Evolutionary conservation across 139 green algal genomes (phyloP).

Genomic region (Coelastrella sp.): DNA sequence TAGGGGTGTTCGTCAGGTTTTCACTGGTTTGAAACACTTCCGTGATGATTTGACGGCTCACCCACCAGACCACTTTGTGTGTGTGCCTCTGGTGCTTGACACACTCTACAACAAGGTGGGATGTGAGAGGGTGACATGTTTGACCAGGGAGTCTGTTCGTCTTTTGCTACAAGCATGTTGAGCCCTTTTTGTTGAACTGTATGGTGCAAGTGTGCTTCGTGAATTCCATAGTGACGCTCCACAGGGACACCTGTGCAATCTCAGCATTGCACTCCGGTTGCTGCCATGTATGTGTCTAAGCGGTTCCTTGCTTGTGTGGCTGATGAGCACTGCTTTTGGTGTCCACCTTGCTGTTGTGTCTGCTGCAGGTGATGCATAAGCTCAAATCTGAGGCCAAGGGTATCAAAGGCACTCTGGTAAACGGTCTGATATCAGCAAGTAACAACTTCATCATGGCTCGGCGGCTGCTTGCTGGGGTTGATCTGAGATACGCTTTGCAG

Average conservation of each 20-base stretch:
- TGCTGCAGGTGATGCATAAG: conserved; percentile 69
- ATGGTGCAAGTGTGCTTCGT: no score
- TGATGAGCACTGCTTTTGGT: neutral
- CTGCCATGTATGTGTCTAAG: neutral
- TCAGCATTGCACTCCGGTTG: no score
- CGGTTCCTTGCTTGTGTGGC: neutral
- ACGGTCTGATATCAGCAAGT: conserved; percentile 68
- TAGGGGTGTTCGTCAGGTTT: conserved; percentile 64
- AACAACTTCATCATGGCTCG: conserved; percentile 40
- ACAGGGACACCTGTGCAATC: no score
- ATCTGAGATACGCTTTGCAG: conserved; percentile 63
- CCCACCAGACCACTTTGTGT: conserved; percentile 89
- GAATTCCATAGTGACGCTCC: no score
- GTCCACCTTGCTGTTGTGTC: neutral
- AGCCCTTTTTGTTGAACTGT: no score
- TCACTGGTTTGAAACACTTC: conserved; percentile 86
- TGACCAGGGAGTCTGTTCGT: neutral
- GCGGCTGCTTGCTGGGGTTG: conserved; percentile 67
- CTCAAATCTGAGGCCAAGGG: conserved; percentile 62
- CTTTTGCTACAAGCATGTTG: no score
- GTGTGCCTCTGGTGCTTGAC: conserved; percentile 94
- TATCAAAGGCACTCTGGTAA: conserved; percentile 58
- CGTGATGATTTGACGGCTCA: conserved; percentile 80
- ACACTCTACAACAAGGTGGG: conserved; percentile 75
- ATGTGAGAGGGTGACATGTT: neutral